A percentile compares a stretch with the other conserved stretches of the same genome.
These are phyloP conservation scores for Butyriboletus loyo DNA, from an alignment of 768 basidiomycete genomes.

Conservation along the genomic window DNA sequence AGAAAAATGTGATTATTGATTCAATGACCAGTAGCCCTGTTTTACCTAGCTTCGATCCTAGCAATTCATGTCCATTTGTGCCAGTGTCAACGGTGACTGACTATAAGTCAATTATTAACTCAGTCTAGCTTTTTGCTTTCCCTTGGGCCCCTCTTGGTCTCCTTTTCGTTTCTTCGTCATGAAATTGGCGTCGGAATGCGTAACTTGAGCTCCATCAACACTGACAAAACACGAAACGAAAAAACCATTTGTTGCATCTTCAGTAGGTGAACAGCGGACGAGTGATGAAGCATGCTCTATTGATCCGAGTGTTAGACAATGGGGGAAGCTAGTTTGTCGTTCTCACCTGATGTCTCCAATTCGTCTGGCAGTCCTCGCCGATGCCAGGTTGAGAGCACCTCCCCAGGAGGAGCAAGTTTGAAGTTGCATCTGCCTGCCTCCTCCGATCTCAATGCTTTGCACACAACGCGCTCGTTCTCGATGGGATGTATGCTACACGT, in stretches of 20 bases:
- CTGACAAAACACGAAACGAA: slow-evolving; percentile 91
- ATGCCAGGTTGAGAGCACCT: slow-evolving; percentile 80
- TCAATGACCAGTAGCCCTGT: slow-evolving; percentile 26
- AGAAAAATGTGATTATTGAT: slow-evolving; percentile 28
- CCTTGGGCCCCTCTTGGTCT: slow-evolving; percentile 14
- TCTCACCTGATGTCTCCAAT: slow-evolving; percentile 52
- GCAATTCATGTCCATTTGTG: slow-evolving; percentile 4
- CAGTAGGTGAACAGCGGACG: slow-evolving; percentile 72
- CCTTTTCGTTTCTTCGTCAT: slow-evolving; percentile 28
- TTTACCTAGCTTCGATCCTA: slow-evolving; percentile 22
- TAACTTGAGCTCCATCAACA: background rate
- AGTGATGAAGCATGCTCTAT: slow-evolving; percentile 57
- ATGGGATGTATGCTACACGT: slow-evolving; percentile 92
- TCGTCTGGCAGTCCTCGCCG: slow-evolving; percentile 73
- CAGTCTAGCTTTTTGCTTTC: slow-evolving; percentile 13
- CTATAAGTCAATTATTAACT: slow-evolving; percentile 4
- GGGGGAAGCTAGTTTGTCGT: background rate
- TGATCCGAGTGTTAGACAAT: background rate
- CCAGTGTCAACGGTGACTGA: background rate
- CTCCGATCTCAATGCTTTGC: slow-evolving; percentile 63
- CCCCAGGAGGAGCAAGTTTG: slow-evolving; percentile 57
- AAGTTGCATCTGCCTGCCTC: slow-evolving; percentile 65
- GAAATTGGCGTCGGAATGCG: slow-evolving; percentile 2
- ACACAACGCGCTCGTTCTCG: slow-evolving; percentile 93
- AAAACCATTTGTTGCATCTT: slow-evolving; percentile 93